Evolutionary conservation across 371 early-diverging fungal genomes (phyloP).

Genomic region (Apophysomyces trapeziformis): DNA sequence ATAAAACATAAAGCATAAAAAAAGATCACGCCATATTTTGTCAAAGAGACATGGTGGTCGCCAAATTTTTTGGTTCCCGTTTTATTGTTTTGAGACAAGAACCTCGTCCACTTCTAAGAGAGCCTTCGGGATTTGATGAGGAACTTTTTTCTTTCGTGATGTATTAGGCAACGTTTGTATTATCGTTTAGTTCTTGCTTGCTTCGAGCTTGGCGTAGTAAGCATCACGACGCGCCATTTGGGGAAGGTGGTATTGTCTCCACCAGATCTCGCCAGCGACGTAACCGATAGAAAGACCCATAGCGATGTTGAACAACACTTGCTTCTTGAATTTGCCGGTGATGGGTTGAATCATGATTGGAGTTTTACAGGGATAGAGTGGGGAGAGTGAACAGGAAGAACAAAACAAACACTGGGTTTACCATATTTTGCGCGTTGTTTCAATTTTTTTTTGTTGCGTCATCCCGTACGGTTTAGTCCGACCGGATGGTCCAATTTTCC

Average conservation of each 20-base stretch:
- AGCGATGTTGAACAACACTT: constrained; percentile 44
- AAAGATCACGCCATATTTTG: constrained; percentile 5
- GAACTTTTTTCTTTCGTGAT: background rate
- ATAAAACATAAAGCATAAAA: background rate
- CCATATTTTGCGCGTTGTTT: background rate
- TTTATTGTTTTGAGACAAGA: constrained; percentile 9
- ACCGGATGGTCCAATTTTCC: no score
- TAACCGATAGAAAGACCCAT: constrained; percentile 45
- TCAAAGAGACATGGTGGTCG: background rate
- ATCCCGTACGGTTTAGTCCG: no score
- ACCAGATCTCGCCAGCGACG: constrained; percentile 50
- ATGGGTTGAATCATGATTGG: constrained; percentile 56
- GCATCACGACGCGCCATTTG: constrained; percentile 42
- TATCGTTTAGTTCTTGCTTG: constrained; percentile 44
- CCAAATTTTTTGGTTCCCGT: background rate
- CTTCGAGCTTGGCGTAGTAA: constrained; percentile 56
- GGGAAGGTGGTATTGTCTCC: constrained; percentile 51
- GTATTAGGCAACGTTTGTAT: background rate
- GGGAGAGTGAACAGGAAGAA: constrained; percentile 9
- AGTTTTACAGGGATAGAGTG: constrained; percentile 9
- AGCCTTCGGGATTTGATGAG: background rate
- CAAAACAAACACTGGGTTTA: constrained; percentile 8
- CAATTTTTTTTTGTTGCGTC: background rate
- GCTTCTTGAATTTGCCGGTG: constrained; percentile 54
- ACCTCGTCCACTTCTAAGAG: constrained; percentile 4